Evolutionary conservation across 73 alveolate genomes (phyloP).

Genomic region (Blepharisma stoltei): DNA sequence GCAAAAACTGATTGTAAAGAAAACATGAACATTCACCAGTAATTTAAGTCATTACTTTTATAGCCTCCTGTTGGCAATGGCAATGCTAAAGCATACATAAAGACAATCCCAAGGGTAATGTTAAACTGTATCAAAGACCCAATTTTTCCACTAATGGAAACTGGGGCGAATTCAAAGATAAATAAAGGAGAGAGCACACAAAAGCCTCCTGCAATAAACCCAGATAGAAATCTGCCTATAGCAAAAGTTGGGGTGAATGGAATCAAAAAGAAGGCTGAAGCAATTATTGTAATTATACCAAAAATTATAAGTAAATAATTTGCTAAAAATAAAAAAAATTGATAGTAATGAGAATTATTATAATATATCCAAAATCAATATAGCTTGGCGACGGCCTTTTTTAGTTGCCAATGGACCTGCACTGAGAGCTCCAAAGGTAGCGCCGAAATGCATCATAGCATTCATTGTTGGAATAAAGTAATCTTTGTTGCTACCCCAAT

Average conservation of each 20-base stretch:
- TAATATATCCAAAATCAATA: neutral
- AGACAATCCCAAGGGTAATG: constrained; percentile 23
- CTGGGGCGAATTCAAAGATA: constrained; percentile 31
- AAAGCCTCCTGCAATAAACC: constrained; percentile 21
- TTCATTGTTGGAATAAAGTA: neutral
- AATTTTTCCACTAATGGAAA: neutral
- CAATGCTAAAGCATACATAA: neutral
- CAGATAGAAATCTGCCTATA: constrained; percentile 29
- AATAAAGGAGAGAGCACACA: constrained; percentile 3
- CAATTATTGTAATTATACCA: neutral
- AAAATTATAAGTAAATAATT: neutral
- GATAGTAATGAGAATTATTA: too few species aligned
- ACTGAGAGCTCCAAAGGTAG: constrained; percentile 19
- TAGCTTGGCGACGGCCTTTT: neutral
- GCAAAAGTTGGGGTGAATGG: constrained; percentile 11
- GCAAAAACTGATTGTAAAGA: constrained; percentile 20
- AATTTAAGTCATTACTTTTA: neutral
- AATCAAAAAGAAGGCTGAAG: neutral
- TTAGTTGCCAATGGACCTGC: neutral
- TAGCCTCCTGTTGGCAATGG: constrained; percentile 9
- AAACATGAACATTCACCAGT: constrained; percentile 24
- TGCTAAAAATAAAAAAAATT: too few species aligned
- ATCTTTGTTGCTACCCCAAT: constrained; percentile 7
- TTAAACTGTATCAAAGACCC: constrained; percentile 27
- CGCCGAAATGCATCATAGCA: constrained; percentile 10